These are phyloP conservation scores for Alternaria tenuissima DNA, from an alignment of 2,329 filamentous ascomycete species.

Conservation along the genomic window DNA sequence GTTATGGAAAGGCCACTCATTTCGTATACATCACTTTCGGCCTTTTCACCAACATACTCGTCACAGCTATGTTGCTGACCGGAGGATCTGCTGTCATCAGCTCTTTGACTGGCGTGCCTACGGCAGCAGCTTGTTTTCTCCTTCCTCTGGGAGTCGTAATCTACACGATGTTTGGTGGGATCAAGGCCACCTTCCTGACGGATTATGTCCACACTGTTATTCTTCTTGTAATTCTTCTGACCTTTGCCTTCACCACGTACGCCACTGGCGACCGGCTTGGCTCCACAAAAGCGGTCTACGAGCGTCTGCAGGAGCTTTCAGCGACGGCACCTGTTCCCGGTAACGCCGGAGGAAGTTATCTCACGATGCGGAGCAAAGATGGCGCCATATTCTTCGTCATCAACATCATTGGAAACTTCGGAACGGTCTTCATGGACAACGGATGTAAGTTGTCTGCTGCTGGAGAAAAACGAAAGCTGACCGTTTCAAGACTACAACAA, in stretches of 20 bases:
- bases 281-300: conserved; percentile 79
- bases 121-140: conserved; percentile 82
- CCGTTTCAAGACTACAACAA: conserved; percentile 72
- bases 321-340: conserved; percentile 75
- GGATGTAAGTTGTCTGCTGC: conserved; percentile 59
- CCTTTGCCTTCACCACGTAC: conserved; percentile 84
- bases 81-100: conserved; percentile 75
- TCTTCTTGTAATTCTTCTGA: conserved; percentile 81
- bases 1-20: conserved; percentile 78
- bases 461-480: neutral
- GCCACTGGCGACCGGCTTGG: conserved; percentile 76
- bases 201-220: conserved; percentile 89
- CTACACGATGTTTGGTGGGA: conserved; percentile 78
- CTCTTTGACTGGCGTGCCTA: conserved; percentile 68
- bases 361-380: conserved; percentile 85
- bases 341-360: conserved; percentile 78
- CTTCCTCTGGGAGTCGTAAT: conserved; percentile 81
- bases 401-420: conserved; percentile 86
- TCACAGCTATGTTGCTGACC: conserved; percentile 89
- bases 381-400: conserved; percentile 91
- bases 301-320: conserved; percentile 75
- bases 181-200: conserved; percentile 75
- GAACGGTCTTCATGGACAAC: conserved; percentile 84
- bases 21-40: conserved; percentile 83
- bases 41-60: conserved; percentile 81